These are phyloP conservation scores for Yarrowia porcina DNA, from an alignment of 805 yeast species.

Conservation along the genomic window DNA sequence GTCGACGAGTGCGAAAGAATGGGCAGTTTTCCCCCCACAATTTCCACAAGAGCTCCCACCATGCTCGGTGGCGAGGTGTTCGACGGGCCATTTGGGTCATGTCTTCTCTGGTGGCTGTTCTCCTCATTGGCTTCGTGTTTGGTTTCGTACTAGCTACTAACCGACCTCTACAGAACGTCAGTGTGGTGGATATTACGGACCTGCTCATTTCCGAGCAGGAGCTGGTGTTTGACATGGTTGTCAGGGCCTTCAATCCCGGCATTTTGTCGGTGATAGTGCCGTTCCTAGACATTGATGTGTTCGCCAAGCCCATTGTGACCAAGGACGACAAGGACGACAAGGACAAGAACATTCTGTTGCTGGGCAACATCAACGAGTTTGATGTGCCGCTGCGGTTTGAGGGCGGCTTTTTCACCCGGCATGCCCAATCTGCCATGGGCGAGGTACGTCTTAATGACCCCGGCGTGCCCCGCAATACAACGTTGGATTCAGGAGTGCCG, in stretches of 20 bases:
- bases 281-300: conserved; percentile 74
- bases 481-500: background rate
- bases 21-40: conserved; percentile 50
- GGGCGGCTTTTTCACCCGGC: conserved; percentile 72
- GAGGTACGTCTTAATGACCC: conserved; percentile 73
- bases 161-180: conserved; percentile 70
- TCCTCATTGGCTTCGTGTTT: conserved; percentile 62
- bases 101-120: conserved; percentile 33
- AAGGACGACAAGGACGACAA: conserved; percentile 29
- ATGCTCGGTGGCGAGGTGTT: conserved; percentile 30
- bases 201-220: conserved; percentile 81
- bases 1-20: conserved; percentile 31
- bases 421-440: conserved; percentile 56
- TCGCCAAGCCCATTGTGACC: conserved; percentile 46
- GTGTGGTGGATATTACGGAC: conserved; percentile 60
- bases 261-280: conserved; percentile 62
- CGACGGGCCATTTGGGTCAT: conserved; percentile 38
- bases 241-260: conserved; percentile 86
- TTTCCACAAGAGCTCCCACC: conserved; percentile 33
- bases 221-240: conserved; percentile 69
- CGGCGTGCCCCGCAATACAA: conserved; percentile 41
- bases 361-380: conserved; percentile 64
- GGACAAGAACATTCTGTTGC: conserved; percentile 53
- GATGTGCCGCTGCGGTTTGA: conserved; percentile 72
- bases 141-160: conserved; percentile 86